Evolutionary conservation across 1,284 basidiomycete species (phyloP).

Genomic region (Earliella scabrosa): DNA sequence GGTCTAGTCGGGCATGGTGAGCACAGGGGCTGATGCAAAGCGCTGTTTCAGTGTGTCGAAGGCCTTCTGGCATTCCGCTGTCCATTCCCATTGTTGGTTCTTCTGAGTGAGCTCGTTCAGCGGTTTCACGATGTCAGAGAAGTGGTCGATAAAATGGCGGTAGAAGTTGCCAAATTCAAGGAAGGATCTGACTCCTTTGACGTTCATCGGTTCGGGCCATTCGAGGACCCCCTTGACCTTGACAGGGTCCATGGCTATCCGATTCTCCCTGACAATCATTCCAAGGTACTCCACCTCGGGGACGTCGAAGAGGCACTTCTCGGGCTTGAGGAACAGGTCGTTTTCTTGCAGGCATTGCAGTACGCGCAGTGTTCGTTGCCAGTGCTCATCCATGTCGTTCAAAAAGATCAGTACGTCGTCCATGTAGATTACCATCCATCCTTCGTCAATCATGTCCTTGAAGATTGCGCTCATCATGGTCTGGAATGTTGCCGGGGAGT

Average conservation of each 20-base stretch:
- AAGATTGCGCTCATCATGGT: neutral
- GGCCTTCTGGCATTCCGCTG: slow-evolving; percentile 25
- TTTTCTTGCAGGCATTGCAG: neutral
- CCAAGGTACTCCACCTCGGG: neutral
- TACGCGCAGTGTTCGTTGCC: neutral
- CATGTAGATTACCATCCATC: neutral
- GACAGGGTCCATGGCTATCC: neutral
- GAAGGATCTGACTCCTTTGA: slow-evolving; percentile 39
- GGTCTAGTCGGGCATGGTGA: slow-evolving; percentile 21
- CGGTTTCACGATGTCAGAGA: slow-evolving; percentile 34
- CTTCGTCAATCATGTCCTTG: neutral
- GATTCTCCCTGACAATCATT: neutral
- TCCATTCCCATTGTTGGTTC: slow-evolving; percentile 27
- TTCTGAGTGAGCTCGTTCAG: slow-evolving; percentile 35
- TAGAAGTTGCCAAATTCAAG: slow-evolving; percentile 51
- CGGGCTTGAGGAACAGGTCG: neutral
- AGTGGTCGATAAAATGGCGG: slow-evolving; percentile 43
- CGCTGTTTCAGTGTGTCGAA: slow-evolving; percentile 35
- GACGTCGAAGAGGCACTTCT: neutral
- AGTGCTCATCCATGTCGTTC: neutral
- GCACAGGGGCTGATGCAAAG: slow-evolving; percentile 29
- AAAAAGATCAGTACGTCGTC: slow-evolving; percentile 6
- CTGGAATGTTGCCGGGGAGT: neutral
- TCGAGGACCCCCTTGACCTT: slow-evolving; percentile 40
- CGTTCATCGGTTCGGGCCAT: slow-evolving; percentile 39